These are phyloP conservation scores for Neurospora tetrasperma DNA, from an alignment of 495 filamentous ascomycete species.

Conservation along the genomic window DNA sequence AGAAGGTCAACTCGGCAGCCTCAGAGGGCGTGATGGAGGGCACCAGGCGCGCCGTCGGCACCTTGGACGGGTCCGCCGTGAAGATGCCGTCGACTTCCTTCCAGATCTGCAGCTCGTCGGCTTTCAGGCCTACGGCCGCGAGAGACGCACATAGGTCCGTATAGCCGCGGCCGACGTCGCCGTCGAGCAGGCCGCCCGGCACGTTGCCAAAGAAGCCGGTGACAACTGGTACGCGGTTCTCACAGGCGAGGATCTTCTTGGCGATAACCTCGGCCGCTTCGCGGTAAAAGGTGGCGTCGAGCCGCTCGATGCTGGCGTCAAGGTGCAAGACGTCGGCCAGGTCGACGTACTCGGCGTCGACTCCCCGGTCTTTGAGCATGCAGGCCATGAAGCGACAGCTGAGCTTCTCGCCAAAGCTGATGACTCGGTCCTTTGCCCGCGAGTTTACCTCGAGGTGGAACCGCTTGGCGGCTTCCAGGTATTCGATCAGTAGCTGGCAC, in stretches of 20 bases:
- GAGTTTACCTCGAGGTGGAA: slow-evolving; percentile 64
- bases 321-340: slow-evolving; percentile 64
- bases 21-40: slow-evolving; percentile 74
- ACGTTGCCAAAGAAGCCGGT: slow-evolving; percentile 87
- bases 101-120: slow-evolving; percentile 80
- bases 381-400: slow-evolving; percentile 81
- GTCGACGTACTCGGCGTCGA: slow-evolving; percentile 80
- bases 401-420: slow-evolving; percentile 89
- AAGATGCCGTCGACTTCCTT: slow-evolving; percentile 92
- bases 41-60: slow-evolving; percentile 71
- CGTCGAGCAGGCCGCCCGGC: slow-evolving; percentile 65
- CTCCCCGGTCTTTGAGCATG: slow-evolving; percentile 60
- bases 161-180: slow-evolving; percentile 74
- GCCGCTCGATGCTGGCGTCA: slow-evolving; percentile 42
- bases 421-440: slow-evolving; percentile 76
- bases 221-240: slow-evolving; percentile 61
- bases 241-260: slow-evolving; percentile 58
- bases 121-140: slow-evolving; percentile 65
- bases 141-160: slow-evolving; percentile 83
- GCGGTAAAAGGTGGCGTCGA: slow-evolving; percentile 75
- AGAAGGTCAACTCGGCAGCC: slow-evolving; percentile 85
- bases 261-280: slow-evolving; percentile 52
- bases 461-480: slow-evolving; percentile 43
- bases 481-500: slow-evolving; percentile 51
- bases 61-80: slow-evolving; percentile 78